Percentiles rank a stretch among this genome's conserved stretches.
These are phyloP conservation scores for Wickerhamomyces rabaulensis DNA, from an alignment of 805 yeast species.

Conservation along the genomic window DNA sequence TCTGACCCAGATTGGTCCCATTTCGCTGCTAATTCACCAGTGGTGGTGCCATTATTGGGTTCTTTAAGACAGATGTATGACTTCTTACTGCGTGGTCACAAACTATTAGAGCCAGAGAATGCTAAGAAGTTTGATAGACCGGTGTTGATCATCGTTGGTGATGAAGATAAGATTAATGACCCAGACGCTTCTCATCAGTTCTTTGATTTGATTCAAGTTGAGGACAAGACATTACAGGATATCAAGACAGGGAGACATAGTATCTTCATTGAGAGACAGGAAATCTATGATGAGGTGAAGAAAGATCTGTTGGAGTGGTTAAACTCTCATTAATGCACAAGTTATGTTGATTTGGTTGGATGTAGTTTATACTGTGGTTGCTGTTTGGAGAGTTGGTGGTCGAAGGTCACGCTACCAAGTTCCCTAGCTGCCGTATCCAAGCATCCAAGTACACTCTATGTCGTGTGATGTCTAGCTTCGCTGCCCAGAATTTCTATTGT, in stretches of 20 bases:
- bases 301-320: slow-evolving; percentile 37
- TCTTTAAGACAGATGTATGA: slow-evolving; percentile 52
- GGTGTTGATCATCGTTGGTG: slow-evolving; percentile 56
- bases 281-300: slow-evolving; percentile 30
- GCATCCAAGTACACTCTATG: too few species aligned
- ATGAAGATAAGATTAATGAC: slow-evolving; percentile 55
- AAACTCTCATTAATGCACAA: slow-evolving; percentile 10
- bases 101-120: slow-evolving; percentile 35
- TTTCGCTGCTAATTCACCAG: slow-evolving; percentile 39
- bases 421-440: too few species aligned
- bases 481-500: too few species aligned
- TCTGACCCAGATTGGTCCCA: slow-evolving; percentile 40
- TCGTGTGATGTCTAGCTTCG: too few species aligned
- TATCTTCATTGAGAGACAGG: slow-evolving; percentile 41
- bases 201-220: slow-evolving; percentile 7
- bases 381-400: too few species aligned
- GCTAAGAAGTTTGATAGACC: slow-evolving; percentile 33
- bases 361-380: too few species aligned
- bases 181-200: slow-evolving; percentile 16
- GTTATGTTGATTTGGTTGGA: too few species aligned
- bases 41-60: slow-evolving; percentile 43
- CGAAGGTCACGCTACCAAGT: too few species aligned
- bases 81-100: slow-evolving; percentile 53
- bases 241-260: slow-evolving; percentile 37
- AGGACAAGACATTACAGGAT: slow-evolving; percentile 16